Evolutionary conservation across 2,329 filamentous ascomycete species (phyloP).

Genomic region (Botrytis sinoallii): DNA sequence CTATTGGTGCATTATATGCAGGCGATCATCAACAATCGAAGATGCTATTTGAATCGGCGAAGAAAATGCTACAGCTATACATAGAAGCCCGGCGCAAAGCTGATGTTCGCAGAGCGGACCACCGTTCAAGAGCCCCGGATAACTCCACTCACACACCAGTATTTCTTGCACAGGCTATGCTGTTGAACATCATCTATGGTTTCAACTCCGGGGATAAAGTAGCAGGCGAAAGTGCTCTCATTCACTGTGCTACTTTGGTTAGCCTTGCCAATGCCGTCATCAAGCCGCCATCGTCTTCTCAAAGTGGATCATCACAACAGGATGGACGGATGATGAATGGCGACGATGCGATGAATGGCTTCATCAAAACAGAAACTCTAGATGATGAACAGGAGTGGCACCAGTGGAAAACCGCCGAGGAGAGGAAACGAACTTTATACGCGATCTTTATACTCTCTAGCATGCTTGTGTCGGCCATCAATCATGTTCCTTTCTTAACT

Average conservation of each 20-base stretch:
- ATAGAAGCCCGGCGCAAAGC: constrained; percentile 87
- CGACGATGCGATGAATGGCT: constrained; percentile 49
- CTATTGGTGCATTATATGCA: constrained; percentile 83
- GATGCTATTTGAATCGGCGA: constrained; percentile 86
- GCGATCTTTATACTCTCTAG: constrained; percentile 90
- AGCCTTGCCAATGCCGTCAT: constrained; percentile 85
- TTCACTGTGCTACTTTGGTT: constrained; percentile 85
- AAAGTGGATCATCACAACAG: constrained; percentile 35
- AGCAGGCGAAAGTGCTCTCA: constrained; percentile 86
- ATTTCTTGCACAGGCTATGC: constrained; percentile 96
- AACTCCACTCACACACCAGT: constrained; percentile 73
- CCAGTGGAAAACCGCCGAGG: constrained; percentile 82
- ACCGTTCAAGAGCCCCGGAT: constrained; percentile 53
- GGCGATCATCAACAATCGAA: constrained; percentile 75
- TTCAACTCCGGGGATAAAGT: constrained; percentile 92
- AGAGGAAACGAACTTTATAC: constrained; percentile 89
- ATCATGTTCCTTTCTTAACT: constrained; percentile 83
- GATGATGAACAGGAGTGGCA: constrained; percentile 77
- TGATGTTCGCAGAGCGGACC: constrained; percentile 66
- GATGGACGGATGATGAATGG: constrained; percentile 51
- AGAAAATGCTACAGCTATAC: constrained; percentile 92
- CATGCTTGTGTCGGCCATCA: constrained; percentile 86
- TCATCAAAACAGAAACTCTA: constrained; percentile 44
- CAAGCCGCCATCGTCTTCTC: constrained; percentile 43
- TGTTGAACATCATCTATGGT: constrained; percentile 92